Conservation (phyloP, 768 basidiomycete species). For the Leccinum barrowsii region DNA sequence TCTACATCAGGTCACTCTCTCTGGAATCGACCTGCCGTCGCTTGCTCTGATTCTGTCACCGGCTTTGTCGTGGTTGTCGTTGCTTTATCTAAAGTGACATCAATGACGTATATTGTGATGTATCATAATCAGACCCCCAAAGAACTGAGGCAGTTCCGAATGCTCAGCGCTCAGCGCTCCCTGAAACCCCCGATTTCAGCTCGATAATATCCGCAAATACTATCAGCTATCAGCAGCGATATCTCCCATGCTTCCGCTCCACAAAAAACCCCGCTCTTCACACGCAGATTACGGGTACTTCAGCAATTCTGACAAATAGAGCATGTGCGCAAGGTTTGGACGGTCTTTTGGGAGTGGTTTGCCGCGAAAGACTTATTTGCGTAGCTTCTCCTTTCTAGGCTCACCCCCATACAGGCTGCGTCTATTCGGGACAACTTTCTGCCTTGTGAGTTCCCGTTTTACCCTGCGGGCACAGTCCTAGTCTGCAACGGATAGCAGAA, state of each 20-base stretch:
- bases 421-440: constrained; percentile 16
- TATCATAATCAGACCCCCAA: constrained; percentile 63
- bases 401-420: constrained; percentile 20
- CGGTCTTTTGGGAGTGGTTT: constrained; percentile 54
- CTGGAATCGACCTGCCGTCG: constrained; percentile 71
- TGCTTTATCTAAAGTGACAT: background rate
- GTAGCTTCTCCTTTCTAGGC: constrained; percentile 53
- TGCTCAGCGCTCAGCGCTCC: constrained; percentile 49
- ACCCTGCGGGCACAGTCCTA: constrained; percentile 89
- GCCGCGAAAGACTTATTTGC: constrained; percentile 76
- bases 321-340: constrained; percentile 41
- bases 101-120: background rate
- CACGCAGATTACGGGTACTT: constrained; percentile 35
- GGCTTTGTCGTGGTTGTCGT: constrained; percentile 75
- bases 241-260: constrained; percentile 4
- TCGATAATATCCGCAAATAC: constrained; percentile 7
- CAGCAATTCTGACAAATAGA: constrained; percentile 40
- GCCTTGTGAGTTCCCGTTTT: constrained; percentile 78
- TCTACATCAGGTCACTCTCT: constrained; percentile 44
- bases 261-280: constrained; percentile 8
- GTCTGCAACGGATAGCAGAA: constrained; percentile 80
- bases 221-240: background rate
- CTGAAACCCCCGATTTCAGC: constrained; percentile 11
- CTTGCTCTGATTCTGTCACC: constrained; percentile 73
- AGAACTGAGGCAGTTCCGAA: constrained; percentile 90